phyloP scores from a whole-genome alignment of 371 early-diverging fungal genomes.

The Apophysomyces elegans region DNA sequence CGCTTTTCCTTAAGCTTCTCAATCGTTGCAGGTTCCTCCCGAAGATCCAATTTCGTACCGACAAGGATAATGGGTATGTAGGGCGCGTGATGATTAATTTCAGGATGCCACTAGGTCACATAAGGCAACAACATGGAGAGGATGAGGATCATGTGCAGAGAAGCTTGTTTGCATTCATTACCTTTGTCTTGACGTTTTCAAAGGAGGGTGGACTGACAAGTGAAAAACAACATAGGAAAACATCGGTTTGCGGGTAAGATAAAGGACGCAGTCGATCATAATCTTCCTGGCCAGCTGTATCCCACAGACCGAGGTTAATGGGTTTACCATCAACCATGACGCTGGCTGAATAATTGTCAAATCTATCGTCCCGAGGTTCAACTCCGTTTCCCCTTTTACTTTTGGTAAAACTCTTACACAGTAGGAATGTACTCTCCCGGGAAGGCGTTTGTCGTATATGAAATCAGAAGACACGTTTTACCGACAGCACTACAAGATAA shows the following conservation, averaged over 20 bases:
- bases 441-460: constrained; percentile 97
- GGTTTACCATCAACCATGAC: constrained; percentile 94
- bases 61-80: constrained; percentile 94
- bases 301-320: constrained; percentile 97
- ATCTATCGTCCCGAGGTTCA: constrained; percentile 49
- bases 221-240: constrained; percentile 90
- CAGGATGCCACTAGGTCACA: constrained; percentile 83
- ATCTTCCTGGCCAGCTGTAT: constrained; percentile 99
- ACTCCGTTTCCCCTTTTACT: constrained; percentile 9
- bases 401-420: constrained; percentile 67
- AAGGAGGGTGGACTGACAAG: constrained; percentile 89
- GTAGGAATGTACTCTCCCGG: constrained; percentile 98
- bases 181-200: constrained; percentile 89
- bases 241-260: constrained; percentile 95
- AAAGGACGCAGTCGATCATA: constrained; percentile 95
- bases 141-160: not conserved
- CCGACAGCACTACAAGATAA: constrained; percentile 78
- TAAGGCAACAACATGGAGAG: not conserved
- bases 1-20: constrained; percentile 84
- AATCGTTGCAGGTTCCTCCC: constrained; percentile 87
- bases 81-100: constrained; percentile 93
- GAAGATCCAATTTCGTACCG: constrained; percentile 96
- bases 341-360: constrained; percentile 96
- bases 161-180: constrained; percentile 22
- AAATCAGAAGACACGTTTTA: constrained; percentile 95